Evolutionary conservation across 768 basidiomycete species (phyloP), one percentile per base, ranked within the genome.

Genomic region (Tricholoma hemisulphureum): DNA sequence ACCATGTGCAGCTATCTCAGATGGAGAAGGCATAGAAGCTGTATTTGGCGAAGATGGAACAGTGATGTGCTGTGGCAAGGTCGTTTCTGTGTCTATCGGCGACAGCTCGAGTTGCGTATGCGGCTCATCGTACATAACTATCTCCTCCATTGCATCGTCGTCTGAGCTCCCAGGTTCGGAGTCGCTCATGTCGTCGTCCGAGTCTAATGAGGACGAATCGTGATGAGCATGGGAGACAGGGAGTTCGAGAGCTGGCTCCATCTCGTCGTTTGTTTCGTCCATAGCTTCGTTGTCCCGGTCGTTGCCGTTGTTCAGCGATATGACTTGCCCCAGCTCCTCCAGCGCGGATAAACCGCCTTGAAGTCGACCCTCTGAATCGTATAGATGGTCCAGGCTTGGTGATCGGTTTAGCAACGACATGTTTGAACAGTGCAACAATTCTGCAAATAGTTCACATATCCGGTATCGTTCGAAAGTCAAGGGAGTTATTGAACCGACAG

Each of bases 401-500:
- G 83, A 73, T 9, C 97, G 91, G 69, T 98, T 98, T 24, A 98
- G 79, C 21, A 98, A 82, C 5, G 91, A 87, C 96, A 99, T 98
- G 67, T 97, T 98, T 16, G 97, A 98, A 70, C 95, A 97, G 68
- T 99, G 97, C 23, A 98, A 76, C 5, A 99, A 84, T 69, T 99
- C 97, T 18, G 96, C 97, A 65, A 96, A 95, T 11, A 99, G 80
- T 72, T 99, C 97, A 73, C 94, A 92, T 65, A 98, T 94, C 9
- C 96, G 86, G 72, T 93, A 97, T 14, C 97, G 88, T 70, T 98
- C 97, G 57, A 95, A 85, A 1, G 97, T 98, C 24, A 99, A 84
- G 0, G 95, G 94, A 1, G 79, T 77, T 53, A 91, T 81, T 5
- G 75, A 69, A 5, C 90, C 90, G n/a, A 91, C 80, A 0, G 90